Evolutionary conservation across 768 basidiomycete species (phyloP).

Genomic region (Botryobasidium botryosum): DNA sequence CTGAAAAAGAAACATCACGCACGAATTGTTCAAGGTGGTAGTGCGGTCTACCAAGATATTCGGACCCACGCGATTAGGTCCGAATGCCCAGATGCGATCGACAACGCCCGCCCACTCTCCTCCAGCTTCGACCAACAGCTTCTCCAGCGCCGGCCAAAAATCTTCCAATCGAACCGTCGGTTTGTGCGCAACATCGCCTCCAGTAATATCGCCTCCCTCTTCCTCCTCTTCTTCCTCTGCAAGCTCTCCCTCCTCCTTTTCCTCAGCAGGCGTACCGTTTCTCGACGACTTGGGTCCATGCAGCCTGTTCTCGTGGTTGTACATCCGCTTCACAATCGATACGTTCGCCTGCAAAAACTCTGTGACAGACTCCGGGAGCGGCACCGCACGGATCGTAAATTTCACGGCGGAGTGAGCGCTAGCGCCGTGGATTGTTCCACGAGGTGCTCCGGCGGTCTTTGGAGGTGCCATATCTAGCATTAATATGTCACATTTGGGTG

Average conservation of each 20-base stretch:
- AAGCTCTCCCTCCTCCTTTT: conserved; percentile 13
- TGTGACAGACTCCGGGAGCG: conserved; percentile 54
- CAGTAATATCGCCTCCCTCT: conserved; percentile 27
- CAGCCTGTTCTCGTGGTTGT: too few relatives aligned
- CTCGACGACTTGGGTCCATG: too few relatives aligned
- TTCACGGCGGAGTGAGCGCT: conserved; percentile 55
- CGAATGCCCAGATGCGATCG: conserved; percentile 78
- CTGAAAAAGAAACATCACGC: not conserved
- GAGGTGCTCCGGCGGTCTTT: conserved; percentile 47
- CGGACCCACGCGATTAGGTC: conserved; percentile 71
- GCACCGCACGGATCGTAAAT: conserved; percentile 69
- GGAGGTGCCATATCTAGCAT: conserved; percentile 69
- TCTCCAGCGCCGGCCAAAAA: conserved; percentile 61
- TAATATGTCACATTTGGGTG: not conserved
- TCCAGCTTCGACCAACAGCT: conserved; percentile 47
- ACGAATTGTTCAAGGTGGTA: conserved; percentile 19
- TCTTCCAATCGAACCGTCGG: conserved; percentile 51
- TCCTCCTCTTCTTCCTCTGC: conserved; percentile 20
- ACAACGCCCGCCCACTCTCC: conserved; percentile 61
- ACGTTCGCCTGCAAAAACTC: conserved; percentile 67
- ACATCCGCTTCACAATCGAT: conserved; percentile 40
- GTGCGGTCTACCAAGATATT: conserved; percentile 69
- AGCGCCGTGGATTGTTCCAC: conserved; percentile 62
- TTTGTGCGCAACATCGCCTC: conserved; percentile 42
- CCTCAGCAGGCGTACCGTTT: too few relatives aligned